phyloP scores from a whole-genome alignment of 2,329 filamentous ascomycete genomes.

The Colletotrichum costaricense region DNA sequence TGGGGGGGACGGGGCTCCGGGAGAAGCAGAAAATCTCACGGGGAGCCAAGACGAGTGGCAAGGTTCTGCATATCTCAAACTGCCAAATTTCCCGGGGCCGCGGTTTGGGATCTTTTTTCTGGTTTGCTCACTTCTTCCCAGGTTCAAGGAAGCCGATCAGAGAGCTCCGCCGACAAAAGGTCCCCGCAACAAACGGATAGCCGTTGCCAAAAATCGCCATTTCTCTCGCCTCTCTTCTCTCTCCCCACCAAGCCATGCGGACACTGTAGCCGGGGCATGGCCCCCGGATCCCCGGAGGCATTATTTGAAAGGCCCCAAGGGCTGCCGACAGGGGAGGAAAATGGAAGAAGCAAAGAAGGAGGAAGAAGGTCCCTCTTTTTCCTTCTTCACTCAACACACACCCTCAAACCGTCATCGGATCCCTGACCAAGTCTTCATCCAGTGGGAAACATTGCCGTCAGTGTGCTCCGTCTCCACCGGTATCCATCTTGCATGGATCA shows the following conservation, averaged over 20 bases:
- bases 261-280: constrained; percentile 23
- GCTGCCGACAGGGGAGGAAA: background rate
- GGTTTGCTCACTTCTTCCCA: constrained; percentile 3
- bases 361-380: constrained; percentile 1
- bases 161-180: background rate
- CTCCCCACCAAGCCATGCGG: constrained; percentile 14
- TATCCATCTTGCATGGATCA: background rate
- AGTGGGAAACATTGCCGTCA: constrained; percentile 33
- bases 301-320: background rate
- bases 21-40: background rate
- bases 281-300: constrained; percentile 24
- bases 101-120: constrained; percentile 26
- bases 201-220: background rate
- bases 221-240: background rate
- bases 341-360: background rate
- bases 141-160: background rate
- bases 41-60: background rate
- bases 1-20: background rate
- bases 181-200: background rate
- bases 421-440: constrained; percentile 9
- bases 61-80: constrained; percentile 26
- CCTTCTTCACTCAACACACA: background rate
- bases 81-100: constrained; percentile 33
- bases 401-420: background rate
- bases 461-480: constrained; percentile 2